Evolutionary conservation across 495 filamentous ascomycete species (phyloP), one percentile per base, ranked within the genome.

Genomic region (Hamigera avellanea): DNA sequence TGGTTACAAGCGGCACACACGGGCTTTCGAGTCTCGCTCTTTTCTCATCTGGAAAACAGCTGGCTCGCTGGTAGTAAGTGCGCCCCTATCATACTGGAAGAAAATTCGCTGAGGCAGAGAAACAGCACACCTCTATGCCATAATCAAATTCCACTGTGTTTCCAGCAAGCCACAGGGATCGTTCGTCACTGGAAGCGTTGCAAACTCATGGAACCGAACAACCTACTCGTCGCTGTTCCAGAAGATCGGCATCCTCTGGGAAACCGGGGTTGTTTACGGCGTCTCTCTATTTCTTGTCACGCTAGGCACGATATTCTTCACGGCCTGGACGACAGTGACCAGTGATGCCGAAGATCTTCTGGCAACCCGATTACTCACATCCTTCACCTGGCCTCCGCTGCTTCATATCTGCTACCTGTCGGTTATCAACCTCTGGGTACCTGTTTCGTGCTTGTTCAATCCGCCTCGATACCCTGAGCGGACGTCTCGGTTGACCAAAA

Each of bases 101-200:
- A n/a, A n/a, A n/a, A n/a, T n/a, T n/a, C n/a, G n/a, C n/a, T n/a
- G n/a, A n/a, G n/a, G n/a, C n/a, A n/a, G n/a, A n/a, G n/a, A n/a
- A n/a, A n/a, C n/a, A n/a, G n/a, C n/a, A n/a, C n/a, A n/a, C 30
- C 35, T 62, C 1, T 48, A 39, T 28, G 47, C 43, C 5, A 43
- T 61, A 18, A 8, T 51, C 8, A 39, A 43, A 29, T 63, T 59
- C 23, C 46, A 61, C 26, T 36, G 55, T 9, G 27, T 57, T 8
- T 46, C 55, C 6, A 47, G 30, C 30, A 54, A 51, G 25, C 57
- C 59, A 0, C 59, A 52, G 13, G n/a, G n/a, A n/a, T 63, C 59
- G 0, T 59, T 61, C 26, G 53, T 63, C 2, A 63, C 59, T 1
- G 59, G 59, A 12, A 63, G 57, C 40, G 53, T 35, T 0, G 48